Evolutionary conservation across 257 asterid species (phyloP), one percentile per base, ranked within the genome.

Genomic region (Agastache rugosa): DNA sequence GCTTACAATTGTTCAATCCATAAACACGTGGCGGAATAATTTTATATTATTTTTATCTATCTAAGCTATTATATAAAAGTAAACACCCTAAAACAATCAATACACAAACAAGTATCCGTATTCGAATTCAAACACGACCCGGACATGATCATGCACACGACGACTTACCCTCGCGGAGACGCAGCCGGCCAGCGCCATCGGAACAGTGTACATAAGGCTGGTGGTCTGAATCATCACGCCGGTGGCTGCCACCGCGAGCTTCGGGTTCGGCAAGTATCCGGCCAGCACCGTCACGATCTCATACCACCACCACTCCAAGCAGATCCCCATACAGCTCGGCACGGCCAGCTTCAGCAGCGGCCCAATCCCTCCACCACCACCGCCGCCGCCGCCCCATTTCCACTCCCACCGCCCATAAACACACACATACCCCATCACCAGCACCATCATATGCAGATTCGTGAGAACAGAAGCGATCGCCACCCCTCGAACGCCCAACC

Each of bases 231-330:
- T 91, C 73, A 93, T 79, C 2, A 93, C 79, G 41, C 98, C 98
- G 0, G 98, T 91, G 35, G 98, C 98, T 5, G 96, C 98, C 77
- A 93, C 97, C 6, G 97, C 90, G 3, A 93, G 90, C 88, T 78
- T 87, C 2, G 98, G 96, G 51, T 88, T 51, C 2, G 97, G 93
- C 85, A 93, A 85, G 27, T 93, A 93, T 3, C 97, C 97, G 11
- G 98, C 97, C 71, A 93, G 80, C 68, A 91, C 92, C 12, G 92
- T 89, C 74, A 91, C 93, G 50, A 93, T 91, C 85, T 93, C 98
- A 48, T 93, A 93, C 97, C 98, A 93, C 98, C 98, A 93, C 98
- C 98, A 93, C 80, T 93, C 98, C 79, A 91, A 80, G 75, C 98
- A 93, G 23, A 93, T 93, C 60, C 98, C 97, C 11, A 85, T 39